Percentiles rank a stretch among this genome's conserved stretches.
Evolutionary conservation across 2,329 filamentous ascomycete species (phyloP).

Genomic region (Zymoseptoria brevis): DNA sequence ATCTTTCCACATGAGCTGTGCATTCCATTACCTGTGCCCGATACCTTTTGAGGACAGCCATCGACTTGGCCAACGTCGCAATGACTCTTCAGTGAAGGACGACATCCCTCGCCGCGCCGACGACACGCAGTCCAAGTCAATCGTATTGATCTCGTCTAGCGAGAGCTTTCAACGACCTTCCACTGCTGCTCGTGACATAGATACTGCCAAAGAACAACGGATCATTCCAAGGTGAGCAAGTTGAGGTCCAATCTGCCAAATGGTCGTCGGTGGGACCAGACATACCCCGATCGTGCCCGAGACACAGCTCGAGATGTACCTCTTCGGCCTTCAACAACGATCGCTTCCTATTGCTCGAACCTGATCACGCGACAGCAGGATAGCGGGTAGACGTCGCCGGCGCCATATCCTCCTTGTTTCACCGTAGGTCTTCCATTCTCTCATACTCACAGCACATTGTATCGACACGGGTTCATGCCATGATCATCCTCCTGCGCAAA

Average conservation of each 20-base stretch:
- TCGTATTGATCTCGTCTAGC: not conserved
- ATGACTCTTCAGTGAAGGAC: too few species aligned
- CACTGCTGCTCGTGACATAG: not conserved
- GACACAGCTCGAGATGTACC: not conserved
- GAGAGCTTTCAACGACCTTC: not conserved
- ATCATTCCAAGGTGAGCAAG: not conserved
- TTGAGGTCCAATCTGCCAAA: not conserved
- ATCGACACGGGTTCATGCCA: not conserved
- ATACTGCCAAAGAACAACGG: not conserved
- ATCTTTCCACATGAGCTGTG: not conserved
- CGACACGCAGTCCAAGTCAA: not conserved
- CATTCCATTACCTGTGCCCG: too few species aligned
- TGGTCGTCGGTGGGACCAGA: not conserved
- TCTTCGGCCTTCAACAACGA: not conserved
- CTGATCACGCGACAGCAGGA: conserved; percentile 2
- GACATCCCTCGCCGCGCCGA: not conserved
- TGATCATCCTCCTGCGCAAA: conserved; percentile 15
- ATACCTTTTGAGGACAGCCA: too few species aligned
- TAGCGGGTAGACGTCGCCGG: not conserved
- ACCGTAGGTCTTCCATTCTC: not conserved
- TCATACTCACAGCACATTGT: not conserved
- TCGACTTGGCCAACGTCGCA: too few species aligned
- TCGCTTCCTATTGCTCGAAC: conserved; percentile 1
- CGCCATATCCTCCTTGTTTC: not conserved
- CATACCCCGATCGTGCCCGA: not conserved